A percentile compares a stretch with the other conserved stretches of the same genome.
Evolutionary conservation across 768 basidiomycete genomes (phyloP).

Genomic region (Naganishia randhawae): DNA sequence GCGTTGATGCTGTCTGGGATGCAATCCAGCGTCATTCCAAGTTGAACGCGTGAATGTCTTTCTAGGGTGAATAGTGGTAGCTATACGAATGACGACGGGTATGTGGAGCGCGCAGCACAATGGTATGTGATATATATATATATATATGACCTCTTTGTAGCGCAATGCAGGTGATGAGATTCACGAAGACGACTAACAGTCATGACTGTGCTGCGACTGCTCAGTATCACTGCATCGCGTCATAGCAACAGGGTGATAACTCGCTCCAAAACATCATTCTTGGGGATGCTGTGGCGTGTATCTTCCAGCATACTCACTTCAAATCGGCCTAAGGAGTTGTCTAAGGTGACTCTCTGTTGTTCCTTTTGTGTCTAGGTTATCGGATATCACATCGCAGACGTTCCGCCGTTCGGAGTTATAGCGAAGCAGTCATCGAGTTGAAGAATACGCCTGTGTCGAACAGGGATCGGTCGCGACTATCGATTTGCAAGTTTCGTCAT

Average conservation of each 20-base stretch:
- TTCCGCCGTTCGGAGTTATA: too few relatives aligned
- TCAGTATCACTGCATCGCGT: background rate
- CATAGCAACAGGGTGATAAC: background rate
- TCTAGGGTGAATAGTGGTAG: background rate
- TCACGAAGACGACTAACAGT: background rate
- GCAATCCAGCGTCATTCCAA: background rate
- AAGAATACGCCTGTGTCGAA: too few relatives aligned
- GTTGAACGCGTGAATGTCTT: background rate
- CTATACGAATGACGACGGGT: too few relatives aligned
- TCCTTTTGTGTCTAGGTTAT: too few relatives aligned
- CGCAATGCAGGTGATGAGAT: background rate
- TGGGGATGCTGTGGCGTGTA: too few relatives aligned
- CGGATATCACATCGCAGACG: too few relatives aligned
- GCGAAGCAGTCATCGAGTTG: too few relatives aligned
- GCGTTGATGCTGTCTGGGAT: conserved; percentile 10
- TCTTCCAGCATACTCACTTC: too few relatives aligned
- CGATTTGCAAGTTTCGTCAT: too few relatives aligned
- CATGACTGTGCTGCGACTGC: background rate
- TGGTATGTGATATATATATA: background rate
- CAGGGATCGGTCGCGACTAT: too few relatives aligned
- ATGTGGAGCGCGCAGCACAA: too few relatives aligned
- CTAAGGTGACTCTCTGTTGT: background rate
- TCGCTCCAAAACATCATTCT: too few relatives aligned
- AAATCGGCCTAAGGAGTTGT: background rate
- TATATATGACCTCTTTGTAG: background rate